Percentiles rank a stretch among this genome's conserved stretches.
Evolutionary conservation across 2,329 filamentous ascomycete genomes (phyloP).

Genomic region (Aspergillus sp.): DNA sequence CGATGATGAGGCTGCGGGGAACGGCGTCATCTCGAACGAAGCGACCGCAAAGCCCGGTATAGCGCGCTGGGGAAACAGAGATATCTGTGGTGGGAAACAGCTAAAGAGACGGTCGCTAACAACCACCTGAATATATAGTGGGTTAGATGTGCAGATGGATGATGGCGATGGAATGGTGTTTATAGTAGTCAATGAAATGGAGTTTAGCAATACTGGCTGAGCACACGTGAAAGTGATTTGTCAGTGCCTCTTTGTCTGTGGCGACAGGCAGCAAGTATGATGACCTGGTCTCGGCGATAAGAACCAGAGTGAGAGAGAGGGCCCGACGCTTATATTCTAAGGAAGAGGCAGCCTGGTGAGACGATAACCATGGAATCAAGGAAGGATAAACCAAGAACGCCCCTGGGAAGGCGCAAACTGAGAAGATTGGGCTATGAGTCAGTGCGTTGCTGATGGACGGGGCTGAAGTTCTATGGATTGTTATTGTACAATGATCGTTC

Average conservation of each 20-base stretch:
- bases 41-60: background rate
- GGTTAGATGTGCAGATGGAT: background rate
- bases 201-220: conserved; percentile 18
- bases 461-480: conserved; percentile 17
- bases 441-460: conserved; percentile 21
- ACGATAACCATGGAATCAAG: conserved; percentile 2
- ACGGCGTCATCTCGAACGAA: conserved; percentile 28
- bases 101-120: background rate
- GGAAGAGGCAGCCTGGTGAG: background rate
- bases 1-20: conserved; percentile 23
- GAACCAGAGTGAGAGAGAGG: conserved; percentile 16
- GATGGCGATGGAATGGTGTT: conserved; percentile 15
- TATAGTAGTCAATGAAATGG: conserved; percentile 24
- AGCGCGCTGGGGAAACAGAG: background rate
- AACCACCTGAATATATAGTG: background rate
- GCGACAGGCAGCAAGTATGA: conserved; percentile 20
- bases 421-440: conserved; percentile 21
- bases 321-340: conserved; percentile 2
- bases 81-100: background rate
- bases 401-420: conserved; percentile 6
- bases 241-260: conserved; percentile 27
- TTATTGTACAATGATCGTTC: conserved; percentile 16
- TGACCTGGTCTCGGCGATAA: conserved; percentile 23
- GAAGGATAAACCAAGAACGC: conserved; percentile 2
- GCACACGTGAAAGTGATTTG: conserved; percentile 28